These are phyloP conservation scores for Exophiala sp. DNA, from an alignment of 2,329 filamentous ascomycete genomes.

Conservation along the genomic window DNA sequence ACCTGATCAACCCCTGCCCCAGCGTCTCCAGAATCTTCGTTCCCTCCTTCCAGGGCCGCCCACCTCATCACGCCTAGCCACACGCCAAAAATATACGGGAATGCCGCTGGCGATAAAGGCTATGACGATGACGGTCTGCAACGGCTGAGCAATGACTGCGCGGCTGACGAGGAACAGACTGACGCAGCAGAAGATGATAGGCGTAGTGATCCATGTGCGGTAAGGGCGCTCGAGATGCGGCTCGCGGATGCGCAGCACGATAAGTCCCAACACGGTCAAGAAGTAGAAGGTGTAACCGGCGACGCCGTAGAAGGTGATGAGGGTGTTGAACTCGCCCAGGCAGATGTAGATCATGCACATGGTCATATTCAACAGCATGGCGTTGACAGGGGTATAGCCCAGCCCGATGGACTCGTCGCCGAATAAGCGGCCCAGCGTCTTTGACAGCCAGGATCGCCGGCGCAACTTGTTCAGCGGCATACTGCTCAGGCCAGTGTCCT, in stretches of 20 bases:
- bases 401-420: constrained; percentile 73
- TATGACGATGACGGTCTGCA: constrained; percentile 83
- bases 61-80: constrained; percentile 57
- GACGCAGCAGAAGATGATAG: constrained; percentile 97
- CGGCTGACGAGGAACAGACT: constrained; percentile 84
- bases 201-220: constrained; percentile 92
- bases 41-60: constrained; percentile 21
- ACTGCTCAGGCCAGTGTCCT: constrained; percentile 20
- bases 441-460: constrained; percentile 51
- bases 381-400: constrained; percentile 91
- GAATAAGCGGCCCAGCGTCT: constrained; percentile 55
- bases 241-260: constrained; percentile 80
- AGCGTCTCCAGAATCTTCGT: constrained; percentile 39
- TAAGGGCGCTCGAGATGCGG: constrained; percentile 86
- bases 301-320: constrained; percentile 95
- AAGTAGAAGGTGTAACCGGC: constrained; percentile 98
- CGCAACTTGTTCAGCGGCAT: constrained; percentile 36
- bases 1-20: constrained; percentile 25
- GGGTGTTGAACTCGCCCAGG: constrained; percentile 82
- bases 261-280: constrained; percentile 84
- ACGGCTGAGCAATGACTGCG: constrained; percentile 81
- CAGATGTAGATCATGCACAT: constrained; percentile 72
- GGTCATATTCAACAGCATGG: constrained; percentile 71
- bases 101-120: constrained; percentile 77
- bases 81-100: constrained; percentile 82